A percentile compares a stretch with the other conserved stretches of the same genome.
These are phyloP conservation scores for Acorus calamus DNA, from an alignment of 106 monocot genomes.

Conservation along the genomic window DNA sequence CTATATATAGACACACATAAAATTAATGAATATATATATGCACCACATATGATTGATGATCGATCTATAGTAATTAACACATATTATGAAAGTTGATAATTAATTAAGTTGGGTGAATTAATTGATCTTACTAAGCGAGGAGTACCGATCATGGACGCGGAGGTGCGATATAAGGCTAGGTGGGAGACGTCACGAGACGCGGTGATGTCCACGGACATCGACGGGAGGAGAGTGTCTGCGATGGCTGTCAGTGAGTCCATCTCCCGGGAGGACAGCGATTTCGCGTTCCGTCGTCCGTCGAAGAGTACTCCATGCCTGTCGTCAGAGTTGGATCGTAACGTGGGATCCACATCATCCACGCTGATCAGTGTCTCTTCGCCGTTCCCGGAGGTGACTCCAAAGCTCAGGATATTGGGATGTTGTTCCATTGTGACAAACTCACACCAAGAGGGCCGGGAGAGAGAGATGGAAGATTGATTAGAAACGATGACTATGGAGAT, in stretches of 20 bases:
- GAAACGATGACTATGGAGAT: too few species aligned
- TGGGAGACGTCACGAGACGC: constrained; percentile 3
- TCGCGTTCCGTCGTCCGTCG: background rate
- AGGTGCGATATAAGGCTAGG: constrained; percentile 22
- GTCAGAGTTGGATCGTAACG: background rate
- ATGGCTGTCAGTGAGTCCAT: constrained; percentile 22
- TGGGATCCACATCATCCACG: too few species aligned
- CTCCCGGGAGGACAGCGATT: constrained; percentile 11
- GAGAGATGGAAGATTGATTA: too few species aligned
- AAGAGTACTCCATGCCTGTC: constrained; percentile 9
- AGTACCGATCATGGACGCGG: constrained; percentile 25
- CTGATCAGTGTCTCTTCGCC: too few species aligned
- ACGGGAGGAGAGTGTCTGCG: constrained; percentile 26
- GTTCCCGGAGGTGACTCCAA: too few species aligned
- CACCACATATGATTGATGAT: background rate
- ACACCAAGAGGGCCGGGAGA: too few species aligned
- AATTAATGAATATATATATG: background rate
- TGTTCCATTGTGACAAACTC: too few species aligned
- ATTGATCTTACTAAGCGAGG: constrained; percentile 10
- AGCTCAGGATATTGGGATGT: too few species aligned
- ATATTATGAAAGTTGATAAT: background rate
- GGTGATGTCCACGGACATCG: constrained; percentile 3
- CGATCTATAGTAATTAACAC: background rate
- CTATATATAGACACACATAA: background rate
- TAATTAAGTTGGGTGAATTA: background rate